Evolutionary conservation across 192 early-diverging fungal genomes (phyloP).

Genomic region (Pilobolus umbonatus): DNA sequence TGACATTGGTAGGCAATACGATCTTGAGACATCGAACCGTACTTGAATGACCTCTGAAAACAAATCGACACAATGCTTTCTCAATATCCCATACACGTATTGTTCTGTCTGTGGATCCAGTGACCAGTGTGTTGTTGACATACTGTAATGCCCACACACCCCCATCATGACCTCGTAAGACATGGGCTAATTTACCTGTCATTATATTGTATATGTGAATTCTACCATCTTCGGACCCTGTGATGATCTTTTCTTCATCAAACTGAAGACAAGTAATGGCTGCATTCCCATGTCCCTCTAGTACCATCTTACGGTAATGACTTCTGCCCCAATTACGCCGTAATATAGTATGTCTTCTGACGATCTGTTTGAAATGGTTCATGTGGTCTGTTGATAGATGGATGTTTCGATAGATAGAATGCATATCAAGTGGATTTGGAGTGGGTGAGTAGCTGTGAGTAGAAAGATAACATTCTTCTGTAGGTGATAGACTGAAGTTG

Average conservation of each 20-base stretch:
- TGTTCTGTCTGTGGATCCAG: conserved; percentile 94
- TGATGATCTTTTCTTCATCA: conserved; percentile 92
- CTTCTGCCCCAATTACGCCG: conserved; percentile 83
- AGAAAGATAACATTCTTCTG: too few species aligned
- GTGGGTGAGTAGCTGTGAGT: conserved; percentile 34
- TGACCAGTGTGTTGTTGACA: conserved; percentile 83
- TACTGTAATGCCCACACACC: conserved; percentile 98
- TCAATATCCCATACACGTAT: conserved; percentile 98
- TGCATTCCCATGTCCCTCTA: conserved; percentile 70
- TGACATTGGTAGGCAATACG: conserved; percentile 62
- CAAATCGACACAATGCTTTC: conserved; percentile 80
- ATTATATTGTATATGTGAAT: conserved; percentile 91
- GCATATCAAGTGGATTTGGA: too few species aligned
- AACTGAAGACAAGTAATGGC: conserved; percentile 89
- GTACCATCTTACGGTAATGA: conserved; percentile 65
- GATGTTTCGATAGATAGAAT: conserved; percentile 67
- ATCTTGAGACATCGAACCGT: conserved; percentile 95
- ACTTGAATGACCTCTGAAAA: conserved; percentile 90
- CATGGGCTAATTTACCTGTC: conserved; percentile 69
- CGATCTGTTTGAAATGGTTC: conserved; percentile 51
- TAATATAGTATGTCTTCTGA: conserved; percentile 72
- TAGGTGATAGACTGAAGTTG: conserved; percentile 38
- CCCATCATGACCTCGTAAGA: conserved; percentile 84
- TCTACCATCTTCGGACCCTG: conserved; percentile 88
- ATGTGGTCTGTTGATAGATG: too few species aligned